Base-by-base conservation (phyloP, 345 rosid species). In the Sisymbrium altissimum region DNA sequence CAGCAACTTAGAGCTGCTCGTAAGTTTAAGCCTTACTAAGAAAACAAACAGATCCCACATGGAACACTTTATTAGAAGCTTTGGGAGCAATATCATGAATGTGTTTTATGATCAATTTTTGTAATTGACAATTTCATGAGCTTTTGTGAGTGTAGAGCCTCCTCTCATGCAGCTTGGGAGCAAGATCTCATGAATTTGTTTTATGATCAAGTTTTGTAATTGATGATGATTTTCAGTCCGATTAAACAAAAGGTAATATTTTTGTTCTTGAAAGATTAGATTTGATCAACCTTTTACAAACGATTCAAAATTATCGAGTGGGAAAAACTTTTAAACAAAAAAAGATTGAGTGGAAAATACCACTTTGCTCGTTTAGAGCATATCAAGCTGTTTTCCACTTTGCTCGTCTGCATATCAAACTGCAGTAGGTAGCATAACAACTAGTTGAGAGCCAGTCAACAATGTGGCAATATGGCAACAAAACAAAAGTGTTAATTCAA, bases 1-100 rank as follows among this genome's bases (percentile, higher is more conserved):
- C 97, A 91, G 41, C 93, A 94, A 76, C 52, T 94, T 79, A 81
- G 95, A 80, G 95, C 98, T 63, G 87, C 96, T 4, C 87, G 97
- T 79, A 94, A 87, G 85, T 94, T 94, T 81, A 80, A 83, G 76
- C 98, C 98, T 30, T 94, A 86, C 80, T 94, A 68, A 49, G 39
- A 4, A n/a, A 33, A 49, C 18, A 48, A 21, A 66, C 0, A 63
- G 15, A 75, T 33, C 32, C 46, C 46, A 39, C 14, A 54, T 56
- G 21, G 39, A 27, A 52, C 45, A 14, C 14, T 63, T 55, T 6
- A 43, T 17, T 38, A 62, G 35, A 21, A 61, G 17, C 40, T n/a
- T 41, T 6, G 13, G 4, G 25, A 53, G 14, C 29, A 43, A 14
- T 23, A 9, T 27, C 60, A 38, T 57, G 60, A 66, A 14, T 75